Evolutionary conservation across 2,329 filamentous ascomycete species (phyloP), one percentile per base, ranked within the genome.

Genomic region (Coleophoma cylindrospora): DNA sequence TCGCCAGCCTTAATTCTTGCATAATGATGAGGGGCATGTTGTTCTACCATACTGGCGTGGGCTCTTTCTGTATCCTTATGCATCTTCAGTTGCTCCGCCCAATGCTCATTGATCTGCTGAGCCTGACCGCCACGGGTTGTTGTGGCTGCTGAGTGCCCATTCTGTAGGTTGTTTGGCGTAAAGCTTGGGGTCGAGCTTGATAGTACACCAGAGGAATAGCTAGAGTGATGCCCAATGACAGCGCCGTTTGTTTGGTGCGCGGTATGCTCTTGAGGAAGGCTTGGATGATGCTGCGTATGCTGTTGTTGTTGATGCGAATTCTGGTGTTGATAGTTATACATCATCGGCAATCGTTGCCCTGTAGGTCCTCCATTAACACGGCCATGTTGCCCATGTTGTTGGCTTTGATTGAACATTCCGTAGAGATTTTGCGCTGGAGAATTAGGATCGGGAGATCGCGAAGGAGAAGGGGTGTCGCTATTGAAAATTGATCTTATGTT

Each of bases 11-110:
- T 85, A 21, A 83, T 77, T 55, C 86, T 73, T 13, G 86, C 88
- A 66, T 92, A 91, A 67, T 84, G 84, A 61, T 86, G 81, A 4
- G 81, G 80, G 55, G 82, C 77, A 58, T 81, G 77, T 57, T 82
- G 78, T 43, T 84, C 81, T 7, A 74, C 79, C 81, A 84, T 94
- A 76, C 77, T 89, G 73, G 66, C 80, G 77, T 78, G 86, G 70
- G 75, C 83, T 72, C 74, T 83, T 74, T 80, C 89, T 62, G 89
- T 83, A 55, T 90, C 87, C 57, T 91, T 88, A 55, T 85, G 86
- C 62, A 91, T 73, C 54, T 87, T 84, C 57, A 96, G 70, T 70
- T 99, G 94, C 64, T 94, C 86, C 56, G 86, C 84, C 91, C 91
- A 97, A 68, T 95, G 87, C 59, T 85, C 82, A 55, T 71, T 83